Percentiles rank a stretch among this genome's conserved stretches.
phyloP scores from a whole-genome alignment of 305 asterid species.

The Rubia balearica region DNA sequence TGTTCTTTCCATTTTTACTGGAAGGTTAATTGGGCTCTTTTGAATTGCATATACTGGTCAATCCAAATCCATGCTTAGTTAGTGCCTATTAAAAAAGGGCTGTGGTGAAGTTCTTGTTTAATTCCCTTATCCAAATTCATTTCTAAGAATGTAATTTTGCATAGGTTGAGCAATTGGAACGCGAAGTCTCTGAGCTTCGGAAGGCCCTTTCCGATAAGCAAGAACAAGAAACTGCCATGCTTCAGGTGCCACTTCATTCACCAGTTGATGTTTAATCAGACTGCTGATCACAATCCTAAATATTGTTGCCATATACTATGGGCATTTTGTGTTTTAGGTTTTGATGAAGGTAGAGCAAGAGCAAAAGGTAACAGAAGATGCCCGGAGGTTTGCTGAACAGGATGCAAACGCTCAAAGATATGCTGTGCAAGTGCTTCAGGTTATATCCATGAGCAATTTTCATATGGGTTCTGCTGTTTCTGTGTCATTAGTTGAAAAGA shows the following conservation, averaged over 20 bases:
- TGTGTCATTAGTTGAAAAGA: neutral
- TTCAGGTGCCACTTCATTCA: constrained; percentile 47
- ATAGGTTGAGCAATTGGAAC: constrained; percentile 84
- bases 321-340: constrained; percentile 36
- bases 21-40: neutral
- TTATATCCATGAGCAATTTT: constrained; percentile 17
- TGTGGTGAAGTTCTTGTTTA: constrained; percentile 3
- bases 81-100: neutral
- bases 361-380: constrained; percentile 94
- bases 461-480: neutral
- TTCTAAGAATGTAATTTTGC: constrained; percentile 20
- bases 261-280: constrained; percentile 5
- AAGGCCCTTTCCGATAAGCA: constrained; percentile 77
- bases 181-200: constrained; percentile 56
- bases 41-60: neutral
- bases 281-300: neutral
- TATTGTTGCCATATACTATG: neutral
- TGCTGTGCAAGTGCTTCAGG: constrained; percentile 93
- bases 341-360: constrained; percentile 96
- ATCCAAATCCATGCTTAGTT: neutral
- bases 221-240: constrained; percentile 98
- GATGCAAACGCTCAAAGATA: constrained; percentile 93
- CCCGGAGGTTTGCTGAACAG: constrained; percentile 91
- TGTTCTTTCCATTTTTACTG: neutral
- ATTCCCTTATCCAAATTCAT: constrained; percentile 6